Evolutionary conservation across 768 basidiomycete species (phyloP).

Genomic region (Tulasnella sp.): DNA sequence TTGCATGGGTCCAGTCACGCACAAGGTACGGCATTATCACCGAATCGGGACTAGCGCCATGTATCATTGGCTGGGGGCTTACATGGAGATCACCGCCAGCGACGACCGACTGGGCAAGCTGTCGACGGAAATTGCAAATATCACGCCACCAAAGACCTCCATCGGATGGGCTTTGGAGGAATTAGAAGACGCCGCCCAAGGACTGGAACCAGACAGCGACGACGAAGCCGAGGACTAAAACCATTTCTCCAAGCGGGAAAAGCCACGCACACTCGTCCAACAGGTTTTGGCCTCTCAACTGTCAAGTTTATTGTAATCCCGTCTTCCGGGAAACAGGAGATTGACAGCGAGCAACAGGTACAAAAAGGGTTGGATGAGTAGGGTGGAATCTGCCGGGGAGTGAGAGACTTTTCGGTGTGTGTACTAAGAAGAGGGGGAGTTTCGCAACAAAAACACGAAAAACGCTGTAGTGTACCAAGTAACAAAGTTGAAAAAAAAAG

Average conservation of each 20-base stretch:
- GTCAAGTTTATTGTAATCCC: not conserved
- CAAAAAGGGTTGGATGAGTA: not conserved
- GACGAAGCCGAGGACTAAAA: slow-evolving; percentile 57
- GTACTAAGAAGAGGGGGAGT: slow-evolving; percentile 6
- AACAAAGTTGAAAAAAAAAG: slow-evolving; percentile 13
- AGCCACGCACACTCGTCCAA: slow-evolving; percentile 14
- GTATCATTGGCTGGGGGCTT: slow-evolving; percentile 4
- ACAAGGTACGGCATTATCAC: slow-evolving; percentile 58
- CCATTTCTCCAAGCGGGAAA: slow-evolving; percentile 3
- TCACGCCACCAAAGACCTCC: slow-evolving; percentile 55
- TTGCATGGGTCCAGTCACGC: slow-evolving; percentile 72
- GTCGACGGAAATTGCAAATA: slow-evolving; percentile 48
- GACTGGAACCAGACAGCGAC: slow-evolving; percentile 66
- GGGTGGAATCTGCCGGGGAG: slow-evolving; percentile 15
- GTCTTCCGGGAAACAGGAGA: slow-evolving; percentile 14
- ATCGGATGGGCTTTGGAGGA: slow-evolving; percentile 74
- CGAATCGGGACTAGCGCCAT: not conserved
- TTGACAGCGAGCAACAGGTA: not conserved
- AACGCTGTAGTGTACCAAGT: slow-evolving; percentile 11
- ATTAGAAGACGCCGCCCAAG: slow-evolving; percentile 61
- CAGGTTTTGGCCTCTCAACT: not conserved
- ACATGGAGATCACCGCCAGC: slow-evolving; percentile 46
- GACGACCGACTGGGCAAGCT: slow-evolving; percentile 59
- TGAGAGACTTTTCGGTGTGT: slow-evolving; percentile 4
- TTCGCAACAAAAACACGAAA: not conserved